These are phyloP conservation scores for Prototheca stagnorum DNA, from an alignment of 163 green algal genomes.

Conservation along the genomic window DNA sequence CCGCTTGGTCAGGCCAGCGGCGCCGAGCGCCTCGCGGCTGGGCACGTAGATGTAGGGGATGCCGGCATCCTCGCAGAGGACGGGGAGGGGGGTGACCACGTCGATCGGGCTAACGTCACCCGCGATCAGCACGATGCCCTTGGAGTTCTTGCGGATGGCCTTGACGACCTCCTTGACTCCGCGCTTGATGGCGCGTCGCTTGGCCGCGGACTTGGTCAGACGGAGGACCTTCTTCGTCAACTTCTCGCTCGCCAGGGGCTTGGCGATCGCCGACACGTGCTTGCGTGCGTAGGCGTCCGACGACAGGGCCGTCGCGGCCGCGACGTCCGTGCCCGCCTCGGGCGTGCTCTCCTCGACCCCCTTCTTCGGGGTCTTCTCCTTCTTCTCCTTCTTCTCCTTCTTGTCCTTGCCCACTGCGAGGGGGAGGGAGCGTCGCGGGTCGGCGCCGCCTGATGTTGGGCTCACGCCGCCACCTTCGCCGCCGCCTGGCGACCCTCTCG, in stretches of 20 bases:
- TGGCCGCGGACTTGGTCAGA: conserved; percentile 91
- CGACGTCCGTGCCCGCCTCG: no score
- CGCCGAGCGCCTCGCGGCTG: conserved; percentile 61
- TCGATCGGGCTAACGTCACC: conserved; percentile 96
- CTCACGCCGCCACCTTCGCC: no score
- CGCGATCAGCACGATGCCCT: conserved; percentile 85
- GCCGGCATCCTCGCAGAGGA: conserved; percentile 87
- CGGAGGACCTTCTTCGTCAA: conserved; percentile 81
- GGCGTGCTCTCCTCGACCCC: conserved; percentile 1
- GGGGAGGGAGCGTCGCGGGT: no score
- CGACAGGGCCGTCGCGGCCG: no score
- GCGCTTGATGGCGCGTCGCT: conserved; percentile 85
- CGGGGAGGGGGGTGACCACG: conserved; percentile 89
- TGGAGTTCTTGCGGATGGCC: conserved; percentile 73
- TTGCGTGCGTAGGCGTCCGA: no score
- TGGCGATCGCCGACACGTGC: conserved; percentile 53
- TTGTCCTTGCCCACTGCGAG: conserved; percentile 9
- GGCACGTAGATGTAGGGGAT: conserved; percentile 94
- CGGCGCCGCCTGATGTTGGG: no score
- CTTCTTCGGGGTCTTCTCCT: conserved; percentile 10
- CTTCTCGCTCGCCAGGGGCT: conserved; percentile 80
- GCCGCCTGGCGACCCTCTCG: no score
- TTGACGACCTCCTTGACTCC: conserved; percentile 99
- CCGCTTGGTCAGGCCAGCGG: conserved; percentile 78
- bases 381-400: conserved; percentile 24